Base-by-base conservation (phyloP, 805 yeast genomes). In the Ogataea paraovalis region DNA sequence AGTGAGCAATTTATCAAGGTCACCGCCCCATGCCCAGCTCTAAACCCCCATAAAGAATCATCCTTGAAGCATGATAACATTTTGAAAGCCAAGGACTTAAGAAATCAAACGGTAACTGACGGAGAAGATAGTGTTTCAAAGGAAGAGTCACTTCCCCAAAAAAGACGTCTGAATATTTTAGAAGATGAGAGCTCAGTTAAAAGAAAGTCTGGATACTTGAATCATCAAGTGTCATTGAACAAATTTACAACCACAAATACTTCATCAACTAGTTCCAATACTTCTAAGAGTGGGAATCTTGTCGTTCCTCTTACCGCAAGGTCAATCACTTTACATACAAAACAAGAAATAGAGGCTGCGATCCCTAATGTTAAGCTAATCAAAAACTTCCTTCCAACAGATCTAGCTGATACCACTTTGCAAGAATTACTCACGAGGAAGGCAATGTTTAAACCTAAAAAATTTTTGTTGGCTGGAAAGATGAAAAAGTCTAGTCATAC, bases 401-500 rank as follows among this genome's bases (percentile, higher is more conserved):
- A 72, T 0, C 48, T 78, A 8, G 79, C 88, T 0, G 70, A 76
- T 27, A 54, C 55, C 0, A 56, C 84, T 2, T 62, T 83, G 2
- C 45, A 57, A 12, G 67, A 70, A 18, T 65, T 83, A 13, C 47
- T 76, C 50, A 60, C 68, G 1, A 78, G 75, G 33, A 62, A 70
- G 4, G 55, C 67, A 1, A 46, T 53, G 0, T 79, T 80, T 67
- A 55, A 53, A 1, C 61, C 67, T 8, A 70, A 73, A 21, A 68
- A 72, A 52, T 87, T 87, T 58, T 73, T 77, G 48, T 66, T 87
- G 9, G 85, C 84, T 53, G 89, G 84, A 1, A 77, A 82, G 16
- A 62, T 70, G 43, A 85, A 87, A 43, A 59, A 57, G 6, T 79
- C 91, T 2, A 76, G 78, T n/a, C 89, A 83, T 58, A 60, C 66